A percentile compares a stretch with the other conserved stretches of the same genome.
These are phyloP conservation scores for Suhomyces kunorum DNA, from an alignment of 1,139 yeast species.

Conservation along the genomic window DNA sequence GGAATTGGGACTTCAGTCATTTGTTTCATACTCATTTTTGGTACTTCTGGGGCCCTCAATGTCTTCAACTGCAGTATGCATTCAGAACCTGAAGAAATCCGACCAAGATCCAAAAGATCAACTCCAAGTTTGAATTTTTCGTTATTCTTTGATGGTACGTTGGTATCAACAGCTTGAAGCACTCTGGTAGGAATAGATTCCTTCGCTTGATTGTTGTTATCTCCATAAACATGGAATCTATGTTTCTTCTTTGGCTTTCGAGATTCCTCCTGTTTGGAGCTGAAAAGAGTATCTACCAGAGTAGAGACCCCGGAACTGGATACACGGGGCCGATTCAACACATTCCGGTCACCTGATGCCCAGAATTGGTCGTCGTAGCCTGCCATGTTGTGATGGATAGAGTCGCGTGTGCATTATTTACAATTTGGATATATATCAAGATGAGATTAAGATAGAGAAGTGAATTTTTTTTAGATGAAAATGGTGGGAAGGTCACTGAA, in stretches of 20 bases:
- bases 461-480: not conserved
- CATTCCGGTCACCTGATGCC: conserved; percentile 4
- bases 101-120: too few relatives aligned
- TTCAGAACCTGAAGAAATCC: too few relatives aligned
- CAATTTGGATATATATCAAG: too few relatives aligned
- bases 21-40: too few relatives aligned
- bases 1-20: too few relatives aligned
- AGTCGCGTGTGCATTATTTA: too few relatives aligned
- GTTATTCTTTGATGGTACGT: not conserved
- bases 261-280: conserved; percentile 1
- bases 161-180: conserved; percentile 2
- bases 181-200: not conserved
- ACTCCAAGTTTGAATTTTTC: not conserved
- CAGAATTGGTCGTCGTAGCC: conserved; percentile 4
- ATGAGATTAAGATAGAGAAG: too few relatives aligned
- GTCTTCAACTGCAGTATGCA: too few relatives aligned
- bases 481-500: too few relatives aligned
- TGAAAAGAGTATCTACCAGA: conserved; percentile 7
- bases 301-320: not conserved
- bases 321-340: conserved; percentile 8
- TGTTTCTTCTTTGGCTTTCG: conserved; percentile 10
- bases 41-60: too few relatives aligned
- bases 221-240: conserved; percentile 13
- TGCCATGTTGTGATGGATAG: conserved; percentile 5
- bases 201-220: conserved; percentile 1